Evolutionary conservation across 352 stramenopile species (phyloP), one percentile per base, ranked within the genome.

Genomic region (Pythium grandisporangium): DNA sequence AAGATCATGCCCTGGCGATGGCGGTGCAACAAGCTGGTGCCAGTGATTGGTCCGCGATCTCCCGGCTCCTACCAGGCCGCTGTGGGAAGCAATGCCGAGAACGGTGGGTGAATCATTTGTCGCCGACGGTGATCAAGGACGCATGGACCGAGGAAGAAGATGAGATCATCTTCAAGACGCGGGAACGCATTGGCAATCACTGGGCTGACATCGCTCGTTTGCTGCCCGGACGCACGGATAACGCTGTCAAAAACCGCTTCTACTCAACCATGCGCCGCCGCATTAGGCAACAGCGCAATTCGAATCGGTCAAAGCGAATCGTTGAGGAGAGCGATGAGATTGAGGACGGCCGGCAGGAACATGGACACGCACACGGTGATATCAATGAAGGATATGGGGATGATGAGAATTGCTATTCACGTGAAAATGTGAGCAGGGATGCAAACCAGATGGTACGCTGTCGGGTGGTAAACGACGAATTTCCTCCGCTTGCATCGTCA

Each of bases 181-280:
- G 70, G 2, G 72, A 87, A 27, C 58, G 63, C 12, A 84, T 93
- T 33, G 96, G 96, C 5, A 99, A 99, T 59, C 81, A 95, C 48
- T 99, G 96, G 96, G 87, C 89, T 3, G 89, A 98, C 49, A 99
- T 99, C 48, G 90, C 94, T 13, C 96, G 96, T 14, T 55, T 95
- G 13, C 67, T 99, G 24, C 90, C 93, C 19, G 95, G 95, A 2
- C 67, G 95, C 25, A 97, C 93, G 11, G 93, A 98, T 55, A 98
- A 98, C 48, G 86, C 86, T 8, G 92, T 99, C 19, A 99, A 99
- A 71, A 98, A 98, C 54, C 75, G 89, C 1, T 98, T 80, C 45
- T 89, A 93, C 48, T 90, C 74, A 30, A 88, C 76, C 13, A 86
- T 87, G 70, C 58, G 77, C 11, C 68, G 77, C 4, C 67, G 66